Conservation (phyloP, 257 asterid genomes). For the Nicotiana undulata region DNA sequence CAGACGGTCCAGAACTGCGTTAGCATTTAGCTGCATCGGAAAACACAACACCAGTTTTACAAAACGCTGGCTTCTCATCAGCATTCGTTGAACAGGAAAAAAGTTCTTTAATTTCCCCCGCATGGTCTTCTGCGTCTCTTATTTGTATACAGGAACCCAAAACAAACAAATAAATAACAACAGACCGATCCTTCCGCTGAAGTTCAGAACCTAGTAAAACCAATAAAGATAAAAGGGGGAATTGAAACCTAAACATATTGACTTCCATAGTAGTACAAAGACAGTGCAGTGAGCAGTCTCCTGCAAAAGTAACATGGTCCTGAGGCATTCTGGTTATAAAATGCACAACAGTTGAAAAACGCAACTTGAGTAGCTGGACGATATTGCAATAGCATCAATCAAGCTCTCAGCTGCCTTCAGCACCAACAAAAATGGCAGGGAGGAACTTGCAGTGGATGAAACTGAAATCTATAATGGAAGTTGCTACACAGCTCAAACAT, state of each 20-base stretch:
- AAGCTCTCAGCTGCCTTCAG: constrained; percentile 9
- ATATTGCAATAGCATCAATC: constrained; percentile 6
- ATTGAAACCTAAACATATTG: neutral
- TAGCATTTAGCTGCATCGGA: neutral
- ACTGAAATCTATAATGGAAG: constrained; percentile 1
- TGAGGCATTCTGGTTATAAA: neutral
- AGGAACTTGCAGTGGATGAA: neutral
- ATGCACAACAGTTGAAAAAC: constrained; percentile 12
- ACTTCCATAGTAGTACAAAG: constrained; percentile 4
- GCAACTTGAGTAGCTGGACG: neutral
- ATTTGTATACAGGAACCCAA: constrained; percentile 5
- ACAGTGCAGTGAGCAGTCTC: neutral
- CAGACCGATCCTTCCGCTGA: neutral
- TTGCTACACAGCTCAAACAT: neutral
- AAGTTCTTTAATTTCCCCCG: neutral
- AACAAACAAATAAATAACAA: neutral
- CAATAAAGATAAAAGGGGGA: neutral
- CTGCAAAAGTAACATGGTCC: neutral
- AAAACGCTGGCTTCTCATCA: neutral
- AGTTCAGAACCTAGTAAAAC: neutral
- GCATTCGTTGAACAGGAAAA: neutral
- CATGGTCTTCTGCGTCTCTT: neutral
- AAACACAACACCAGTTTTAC: neutral
- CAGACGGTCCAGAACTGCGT: neutral
- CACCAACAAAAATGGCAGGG: constrained; percentile 11